Conservation (phyloP, 164 flowering plant genomes). For the Vitis amurensis region DNA sequence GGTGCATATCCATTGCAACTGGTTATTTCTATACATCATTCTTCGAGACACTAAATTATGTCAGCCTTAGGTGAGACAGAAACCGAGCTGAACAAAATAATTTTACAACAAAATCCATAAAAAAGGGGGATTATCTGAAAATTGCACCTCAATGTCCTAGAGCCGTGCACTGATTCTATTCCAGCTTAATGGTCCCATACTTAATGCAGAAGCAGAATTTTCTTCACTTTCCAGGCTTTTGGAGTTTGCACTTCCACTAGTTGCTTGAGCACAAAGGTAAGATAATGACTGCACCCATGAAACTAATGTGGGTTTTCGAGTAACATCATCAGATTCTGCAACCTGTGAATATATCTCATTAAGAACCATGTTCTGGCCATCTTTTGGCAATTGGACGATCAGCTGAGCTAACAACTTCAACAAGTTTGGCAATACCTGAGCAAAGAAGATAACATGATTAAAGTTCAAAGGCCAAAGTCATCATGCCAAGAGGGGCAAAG, state of each 20-base stretch:
- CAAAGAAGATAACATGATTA: not conserved
- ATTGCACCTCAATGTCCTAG: constrained; percentile 24
- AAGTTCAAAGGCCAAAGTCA: not conserved
- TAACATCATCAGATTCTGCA: constrained; percentile 92
- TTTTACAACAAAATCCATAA: not conserved
- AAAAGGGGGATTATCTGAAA: not conserved
- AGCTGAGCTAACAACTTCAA: constrained; percentile 77
- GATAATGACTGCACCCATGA: constrained; percentile 95
- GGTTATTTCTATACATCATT: too few species aligned
- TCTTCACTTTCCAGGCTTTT: constrained; percentile 9
- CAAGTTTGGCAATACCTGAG: constrained; percentile 80
- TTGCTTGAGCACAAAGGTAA: constrained; percentile 60
- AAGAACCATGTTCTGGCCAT: constrained; percentile 66
- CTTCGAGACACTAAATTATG: too few species aligned
- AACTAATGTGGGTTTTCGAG: constrained; percentile 77
- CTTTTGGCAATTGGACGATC: constrained; percentile 57
- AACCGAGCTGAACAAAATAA: too few species aligned
- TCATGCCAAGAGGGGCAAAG: too few species aligned
- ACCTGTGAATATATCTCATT: constrained; percentile 68
- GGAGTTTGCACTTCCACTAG: constrained; percentile 15
- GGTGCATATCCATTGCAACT: too few species aligned
- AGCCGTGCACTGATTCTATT: constrained; percentile 41
- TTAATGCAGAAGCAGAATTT: constrained; percentile 11
- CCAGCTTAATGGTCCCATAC: constrained; percentile 22
- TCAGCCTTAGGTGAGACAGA: too few species aligned